Percentiles rank a stretch among this genome's conserved stretches.
These are phyloP conservation scores for Cyclotella choctawhatcheeana DNA, from an alignment of 108 stramenopile species.

Conservation along the genomic window DNA sequence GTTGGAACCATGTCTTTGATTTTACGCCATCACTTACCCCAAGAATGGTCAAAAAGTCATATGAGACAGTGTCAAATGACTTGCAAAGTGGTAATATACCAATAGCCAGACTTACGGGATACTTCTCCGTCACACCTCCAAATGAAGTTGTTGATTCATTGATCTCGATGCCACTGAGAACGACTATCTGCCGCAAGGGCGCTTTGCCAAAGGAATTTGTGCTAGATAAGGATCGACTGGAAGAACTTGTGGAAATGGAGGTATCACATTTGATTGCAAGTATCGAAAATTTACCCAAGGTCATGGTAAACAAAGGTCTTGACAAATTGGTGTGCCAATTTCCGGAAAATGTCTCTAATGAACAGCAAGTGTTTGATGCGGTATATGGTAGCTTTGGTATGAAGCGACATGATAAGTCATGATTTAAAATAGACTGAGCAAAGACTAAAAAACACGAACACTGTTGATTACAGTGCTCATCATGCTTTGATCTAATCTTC, in stretches of 20 bases:
- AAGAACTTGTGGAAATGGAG: conserved; percentile 17
- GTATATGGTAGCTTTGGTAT: conserved; percentile 22
- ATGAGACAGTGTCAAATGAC: conserved; percentile 15
- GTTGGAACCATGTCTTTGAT: conserved; percentile 27
- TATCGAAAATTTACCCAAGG: conserved; percentile 6
- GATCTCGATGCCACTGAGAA: conserved; percentile 8
- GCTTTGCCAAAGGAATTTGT: conserved; percentile 6
- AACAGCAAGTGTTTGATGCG: conserved; percentile 12
- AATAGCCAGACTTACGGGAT: conserved; percentile 10
- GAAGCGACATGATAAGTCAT: conserved; percentile 2
- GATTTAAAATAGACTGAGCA: conserved; percentile 2
- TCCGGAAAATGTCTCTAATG: conserved; percentile 21
- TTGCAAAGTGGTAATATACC: conserved; percentile 7
- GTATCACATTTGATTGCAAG: neutral
- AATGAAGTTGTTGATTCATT: conserved; percentile 18
- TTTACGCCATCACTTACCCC: conserved; percentile 23
- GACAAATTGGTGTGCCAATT: conserved; percentile 15
- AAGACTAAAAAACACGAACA: too few relatives aligned
- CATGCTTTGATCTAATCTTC: too few relatives aligned
- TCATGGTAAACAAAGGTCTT: conserved; percentile 9
- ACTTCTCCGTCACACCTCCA: conserved; percentile 19
- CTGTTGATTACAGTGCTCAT: too few relatives aligned
- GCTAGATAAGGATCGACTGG: conserved; percentile 7
- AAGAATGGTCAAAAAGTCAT: conserved; percentile 21
- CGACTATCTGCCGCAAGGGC: conserved; percentile 7